Base-by-base conservation (phyloP, 495 filamentous ascomycete species). In the Annulohypoxylon stygium region DNA sequence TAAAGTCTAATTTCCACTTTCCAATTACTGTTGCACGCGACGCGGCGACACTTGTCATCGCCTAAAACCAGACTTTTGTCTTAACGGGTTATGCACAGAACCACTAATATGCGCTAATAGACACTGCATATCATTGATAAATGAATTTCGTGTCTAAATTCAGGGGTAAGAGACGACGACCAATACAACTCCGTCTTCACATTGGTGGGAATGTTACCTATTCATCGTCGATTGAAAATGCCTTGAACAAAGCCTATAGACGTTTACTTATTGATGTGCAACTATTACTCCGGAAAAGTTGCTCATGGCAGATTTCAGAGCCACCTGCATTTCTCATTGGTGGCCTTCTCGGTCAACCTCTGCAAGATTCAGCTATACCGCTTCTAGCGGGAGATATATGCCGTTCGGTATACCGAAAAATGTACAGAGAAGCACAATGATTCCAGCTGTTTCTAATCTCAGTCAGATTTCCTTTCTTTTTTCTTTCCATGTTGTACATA, bases 11-110 rank as follows among this genome's bases (percentile, higher is more conserved):
- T 65, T 65, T 43, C 39, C 12, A 43, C 14, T 43, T 43, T 14
- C 39, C 39, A 43, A 43, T 14, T 65, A 65, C 37, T 33, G 34
- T 54, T 23, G 18, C 61, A 30, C 66, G 60, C 59, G 60, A 55
- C 67, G 67, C 59, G 59, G 66, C 48, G 48, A 58, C 54, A 58
- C 54, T 45, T 30, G 39, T 47, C 39, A 61, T 36, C 25, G 20
- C n/a, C 11, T 53, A 53, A 53, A 25, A 30, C 20, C 20, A 12
- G n/a, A 16, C 6, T 2, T 59, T 43, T 26, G 16, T 20, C 10
- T 30, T 47, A 47, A 33, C 25, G 41, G 26, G 59, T 30, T 63
- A 63, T 63, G 14, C 33, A 37, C 39, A 4, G 10, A 61, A 7
- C n/a, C 12, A 50, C 14, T 50, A 4, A 14, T 51, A 36, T 51